A percentile compares a stretch with the other conserved stretches of the same genome.
These are phyloP conservation scores for Calvatia gigantea DNA, from an alignment of 768 basidiomycete species.

Conservation along the genomic window DNA sequence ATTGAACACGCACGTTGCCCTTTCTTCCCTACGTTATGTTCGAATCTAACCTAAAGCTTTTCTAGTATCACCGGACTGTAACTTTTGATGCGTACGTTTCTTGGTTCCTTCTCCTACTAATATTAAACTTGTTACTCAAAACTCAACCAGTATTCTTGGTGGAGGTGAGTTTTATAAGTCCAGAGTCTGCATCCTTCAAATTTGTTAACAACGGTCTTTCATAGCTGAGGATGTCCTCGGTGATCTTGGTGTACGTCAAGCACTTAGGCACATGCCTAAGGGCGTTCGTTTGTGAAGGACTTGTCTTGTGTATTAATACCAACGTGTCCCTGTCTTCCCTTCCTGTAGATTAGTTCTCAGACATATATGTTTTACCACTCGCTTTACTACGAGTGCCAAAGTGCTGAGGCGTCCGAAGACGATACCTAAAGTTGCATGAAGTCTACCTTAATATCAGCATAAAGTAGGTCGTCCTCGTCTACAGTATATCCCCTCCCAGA, in stretches of 20 bases:
- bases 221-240: conserved; percentile 63
- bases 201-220: not conserved
- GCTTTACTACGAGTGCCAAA: too few species aligned
- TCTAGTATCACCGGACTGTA: conserved; percentile 45
- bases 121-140: conserved; percentile 9
- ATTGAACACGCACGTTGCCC: conserved; percentile 11
- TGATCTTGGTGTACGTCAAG: conserved; percentile 74
- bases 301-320: not conserved
- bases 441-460: conserved; percentile 74
- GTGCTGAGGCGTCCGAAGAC: too few species aligned
- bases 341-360: too few species aligned
- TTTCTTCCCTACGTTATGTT: not conserved
- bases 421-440: conserved; percentile 32
- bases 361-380: too few species aligned
- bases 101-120: not conserved
- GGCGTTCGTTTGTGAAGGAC: conserved; percentile 24
- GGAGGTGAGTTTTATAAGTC: not conserved
- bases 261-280: conserved; percentile 65
- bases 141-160: conserved; percentile 3
- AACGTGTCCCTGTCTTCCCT: too few species aligned
- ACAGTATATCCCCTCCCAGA: conserved; percentile 65
- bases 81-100: conserved; percentile 49
- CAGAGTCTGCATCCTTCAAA: not conserved
- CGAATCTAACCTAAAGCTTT: not conserved
- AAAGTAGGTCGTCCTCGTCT: conserved; percentile 73